Evolutionary conservation across 768 basidiomycete species (phyloP).

Genomic region (Termitomyces sp.): DNA sequence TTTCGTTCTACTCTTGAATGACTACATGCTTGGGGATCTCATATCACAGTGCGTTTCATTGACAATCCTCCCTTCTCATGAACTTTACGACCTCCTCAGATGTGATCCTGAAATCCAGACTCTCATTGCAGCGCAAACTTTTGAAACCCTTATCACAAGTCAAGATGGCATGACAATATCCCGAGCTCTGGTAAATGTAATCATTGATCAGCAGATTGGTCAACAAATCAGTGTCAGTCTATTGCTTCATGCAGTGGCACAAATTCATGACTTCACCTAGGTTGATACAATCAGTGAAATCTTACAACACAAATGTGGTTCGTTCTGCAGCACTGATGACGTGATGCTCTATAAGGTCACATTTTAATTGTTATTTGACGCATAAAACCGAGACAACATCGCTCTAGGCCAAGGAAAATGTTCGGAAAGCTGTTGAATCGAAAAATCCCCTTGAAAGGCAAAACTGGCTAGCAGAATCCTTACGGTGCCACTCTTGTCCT

Average conservation of each 20-base stretch:
- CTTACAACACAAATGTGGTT: slow-evolving; percentile 89
- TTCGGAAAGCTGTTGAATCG: slow-evolving; percentile 85
- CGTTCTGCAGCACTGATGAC: slow-evolving; percentile 97
- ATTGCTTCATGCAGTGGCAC: background rate
- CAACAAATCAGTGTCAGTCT: slow-evolving; percentile 85
- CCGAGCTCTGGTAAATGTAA: slow-evolving; percentile 84
- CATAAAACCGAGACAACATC: background rate
- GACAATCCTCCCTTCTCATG: background rate
- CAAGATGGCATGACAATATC: slow-evolving; percentile 86
- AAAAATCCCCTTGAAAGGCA: slow-evolving; percentile 68
- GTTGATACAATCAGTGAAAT: slow-evolving; percentile 97
- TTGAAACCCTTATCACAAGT: slow-evolving; percentile 81
- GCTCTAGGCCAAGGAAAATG: slow-evolving; percentile 82
- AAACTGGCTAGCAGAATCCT: slow-evolving; percentile 78
- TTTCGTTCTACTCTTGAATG: slow-evolving; percentile 86
- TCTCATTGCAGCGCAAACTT: slow-evolving; percentile 65
- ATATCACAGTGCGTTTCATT: slow-evolving; percentile 60
- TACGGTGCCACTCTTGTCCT: slow-evolving; percentile 49
- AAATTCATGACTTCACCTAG: slow-evolving; percentile 32
- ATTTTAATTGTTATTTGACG: background rate
- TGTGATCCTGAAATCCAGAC: slow-evolving; percentile 72
- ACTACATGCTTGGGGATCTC: slow-evolving; percentile 84
- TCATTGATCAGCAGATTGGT: slow-evolving; percentile 97
- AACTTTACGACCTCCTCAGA: slow-evolving; percentile 28
- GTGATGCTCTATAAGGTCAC: slow-evolving; percentile 93